Conservation (phyloP, 192 early-diverging fungal genomes). For the Entomortierella chlamydospora region DNA sequence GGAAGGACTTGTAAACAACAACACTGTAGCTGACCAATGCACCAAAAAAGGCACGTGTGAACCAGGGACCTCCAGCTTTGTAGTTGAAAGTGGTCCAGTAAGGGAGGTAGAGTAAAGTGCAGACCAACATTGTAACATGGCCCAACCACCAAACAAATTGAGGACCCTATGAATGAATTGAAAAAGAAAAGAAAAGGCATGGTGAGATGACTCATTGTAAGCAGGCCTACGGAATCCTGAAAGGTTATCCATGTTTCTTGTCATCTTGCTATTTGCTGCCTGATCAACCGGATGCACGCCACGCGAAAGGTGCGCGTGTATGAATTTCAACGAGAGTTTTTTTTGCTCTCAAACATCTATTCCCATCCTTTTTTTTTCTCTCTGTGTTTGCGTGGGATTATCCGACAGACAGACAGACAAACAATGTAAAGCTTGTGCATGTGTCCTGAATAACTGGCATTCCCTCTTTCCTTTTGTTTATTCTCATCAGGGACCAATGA, state of each 20-base stretch:
- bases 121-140: slow-evolving; percentile 57
- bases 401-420: too few relatives aligned
- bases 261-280: too few relatives aligned
- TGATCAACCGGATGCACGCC: too few relatives aligned
- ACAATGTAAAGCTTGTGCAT: too few relatives aligned
- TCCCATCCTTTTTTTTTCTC: neutral
- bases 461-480: slow-evolving; percentile 1
- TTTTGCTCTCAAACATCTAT: too few relatives aligned
- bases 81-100: slow-evolving; percentile 57
- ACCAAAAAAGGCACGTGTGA: slow-evolving; percentile 74
- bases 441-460: too few relatives aligned
- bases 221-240: neutral
- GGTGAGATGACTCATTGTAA: neutral
- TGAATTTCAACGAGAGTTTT: too few relatives aligned
- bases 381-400: too few relatives aligned
- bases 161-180: slow-evolving; percentile 46
- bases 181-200: neutral
- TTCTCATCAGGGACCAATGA: neutral
- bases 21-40: slow-evolving; percentile 80
- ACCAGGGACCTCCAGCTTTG: slow-evolving; percentile 56
- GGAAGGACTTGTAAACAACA: slow-evolving; percentile 82
- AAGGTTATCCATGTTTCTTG: too few relatives aligned
- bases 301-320: too few relatives aligned
- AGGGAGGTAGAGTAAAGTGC: slow-evolving; percentile 54
- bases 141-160: slow-evolving; percentile 69